These are phyloP conservation scores for Olyra latifolia DNA, from an alignment of 176 grass and related monocot species.

Conservation along the genomic window DNA sequence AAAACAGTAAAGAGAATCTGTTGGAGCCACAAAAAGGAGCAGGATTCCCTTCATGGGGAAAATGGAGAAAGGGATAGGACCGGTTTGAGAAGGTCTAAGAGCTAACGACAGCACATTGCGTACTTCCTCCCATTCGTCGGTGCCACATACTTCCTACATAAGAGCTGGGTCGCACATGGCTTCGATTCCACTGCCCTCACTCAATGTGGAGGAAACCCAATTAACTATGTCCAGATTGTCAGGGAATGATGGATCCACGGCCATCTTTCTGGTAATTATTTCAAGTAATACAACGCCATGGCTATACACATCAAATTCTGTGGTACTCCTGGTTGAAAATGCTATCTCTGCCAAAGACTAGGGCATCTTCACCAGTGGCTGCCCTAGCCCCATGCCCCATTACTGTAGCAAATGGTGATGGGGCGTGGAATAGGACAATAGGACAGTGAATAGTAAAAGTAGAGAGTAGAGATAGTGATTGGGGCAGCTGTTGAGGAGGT, in stretches of 20 bases:
- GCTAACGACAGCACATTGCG: constrained; percentile 50
- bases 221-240: constrained; percentile 50
- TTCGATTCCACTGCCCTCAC: constrained; percentile 41
- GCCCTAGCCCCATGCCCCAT: no score
- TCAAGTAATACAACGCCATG: constrained; percentile 84
- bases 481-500: no score
- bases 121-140: constrained; percentile 52
- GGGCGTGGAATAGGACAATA: no score
- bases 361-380: no score
- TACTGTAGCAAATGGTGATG: no score
- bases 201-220: constrained; percentile 48
- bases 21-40: no score
- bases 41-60: no score
- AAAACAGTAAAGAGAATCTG: no score
- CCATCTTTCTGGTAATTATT: constrained; percentile 63
- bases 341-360: constrained; percentile 62
- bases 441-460: no score
- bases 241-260: constrained; percentile 50
- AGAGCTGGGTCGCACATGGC: constrained; percentile 49
- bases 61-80: no score
- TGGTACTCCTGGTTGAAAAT: constrained; percentile 53
- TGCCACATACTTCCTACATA: constrained; percentile 48
- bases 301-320: constrained; percentile 73
- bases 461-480: no score
- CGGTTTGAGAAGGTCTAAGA: no score